Conservation (phyloP, 495 filamentous ascomycete genomes). For the Xylaria intraflava region DNA sequence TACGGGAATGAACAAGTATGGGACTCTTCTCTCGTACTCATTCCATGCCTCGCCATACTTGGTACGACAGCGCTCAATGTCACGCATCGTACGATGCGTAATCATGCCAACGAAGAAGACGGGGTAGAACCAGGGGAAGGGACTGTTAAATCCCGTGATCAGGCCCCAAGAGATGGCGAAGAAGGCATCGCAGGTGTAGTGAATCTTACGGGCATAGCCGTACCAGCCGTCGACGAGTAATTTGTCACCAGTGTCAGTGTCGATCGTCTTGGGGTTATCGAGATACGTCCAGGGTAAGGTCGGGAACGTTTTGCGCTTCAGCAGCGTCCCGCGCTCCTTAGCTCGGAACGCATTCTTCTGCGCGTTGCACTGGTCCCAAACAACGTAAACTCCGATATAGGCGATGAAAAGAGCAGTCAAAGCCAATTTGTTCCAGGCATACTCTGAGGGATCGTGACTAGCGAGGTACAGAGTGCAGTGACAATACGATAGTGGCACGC, state of each 20-base stretch:
- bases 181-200: conserved; percentile 86
- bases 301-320: conserved; percentile 80
- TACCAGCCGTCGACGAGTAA: conserved; percentile 93
- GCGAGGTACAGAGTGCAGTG: conserved; percentile 94
- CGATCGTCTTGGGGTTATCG: conserved; percentile 81
- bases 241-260: conserved; percentile 67
- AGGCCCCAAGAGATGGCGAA: conserved; percentile 61
- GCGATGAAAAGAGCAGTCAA: conserved; percentile 57
- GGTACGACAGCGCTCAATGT: conserved; percentile 73
- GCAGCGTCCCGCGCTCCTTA: conserved; percentile 65
- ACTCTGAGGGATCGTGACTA: conserved; percentile 75
- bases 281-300: conserved; percentile 85
- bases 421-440: conserved; percentile 67
- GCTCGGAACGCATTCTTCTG: conserved; percentile 95
- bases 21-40: conserved; percentile 82
- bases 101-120: conserved; percentile 92
- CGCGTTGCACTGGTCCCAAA: conserved; percentile 86
- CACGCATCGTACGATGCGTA: conserved; percentile 74
- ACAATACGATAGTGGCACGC: conserved; percentile 93
- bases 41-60: conserved; percentile 93
- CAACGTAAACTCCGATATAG: conserved; percentile 85
- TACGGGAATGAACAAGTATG: conserved; percentile 95
- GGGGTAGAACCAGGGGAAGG: conserved; percentile 97
- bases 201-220: conserved; percentile 85
- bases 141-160: conserved; percentile 58